These are phyloP conservation scores for Sporodiniella umbellata DNA, from an alignment of 371 early-diverging fungal genomes.

Conservation along the genomic window DNA sequence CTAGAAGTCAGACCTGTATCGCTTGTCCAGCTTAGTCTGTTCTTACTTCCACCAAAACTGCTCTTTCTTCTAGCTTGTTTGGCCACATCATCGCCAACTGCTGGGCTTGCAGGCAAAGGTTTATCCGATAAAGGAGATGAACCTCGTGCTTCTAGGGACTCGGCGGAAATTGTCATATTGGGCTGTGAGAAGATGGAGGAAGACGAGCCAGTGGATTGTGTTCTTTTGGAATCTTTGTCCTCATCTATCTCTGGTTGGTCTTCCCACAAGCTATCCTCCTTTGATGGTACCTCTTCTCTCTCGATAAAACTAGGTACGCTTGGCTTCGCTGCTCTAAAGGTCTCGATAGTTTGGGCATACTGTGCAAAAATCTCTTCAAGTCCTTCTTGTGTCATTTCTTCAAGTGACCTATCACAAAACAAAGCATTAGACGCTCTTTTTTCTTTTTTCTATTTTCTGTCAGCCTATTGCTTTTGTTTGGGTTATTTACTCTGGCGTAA, in stretches of 20 bases:
- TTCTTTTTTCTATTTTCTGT: too few relatives aligned
- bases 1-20: conserved; percentile 33
- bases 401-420: conserved; percentile 26
- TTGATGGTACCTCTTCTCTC: not conserved
- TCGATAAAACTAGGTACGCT: not conserved
- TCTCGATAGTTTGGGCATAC: conserved; percentile 45
- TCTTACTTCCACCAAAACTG: conserved; percentile 18
- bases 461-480: not conserved
- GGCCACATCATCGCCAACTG: conserved; percentile 1
- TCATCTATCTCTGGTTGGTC: not conserved
- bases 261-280: not conserved
- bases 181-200: conserved; percentile 21
- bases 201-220: conserved; percentile 3
- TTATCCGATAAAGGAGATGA: conserved; percentile 10
- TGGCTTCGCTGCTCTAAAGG: conserved; percentile 23
- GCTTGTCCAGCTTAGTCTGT: conserved; percentile 43
- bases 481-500: conserved; percentile 46
- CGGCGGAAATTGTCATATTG: conserved; percentile 14
- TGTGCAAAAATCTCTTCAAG: conserved; percentile 46
- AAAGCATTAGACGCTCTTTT: too few relatives aligned
- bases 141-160: conserved; percentile 13
- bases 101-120: conserved; percentile 6
- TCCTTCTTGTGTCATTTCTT: conserved; percentile 47
- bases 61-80: conserved; percentile 19
- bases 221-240: not conserved